Evolutionary conservation across 148 eudicot genomes (phyloP).

Genomic region (Fallopia convolvulus): DNA sequence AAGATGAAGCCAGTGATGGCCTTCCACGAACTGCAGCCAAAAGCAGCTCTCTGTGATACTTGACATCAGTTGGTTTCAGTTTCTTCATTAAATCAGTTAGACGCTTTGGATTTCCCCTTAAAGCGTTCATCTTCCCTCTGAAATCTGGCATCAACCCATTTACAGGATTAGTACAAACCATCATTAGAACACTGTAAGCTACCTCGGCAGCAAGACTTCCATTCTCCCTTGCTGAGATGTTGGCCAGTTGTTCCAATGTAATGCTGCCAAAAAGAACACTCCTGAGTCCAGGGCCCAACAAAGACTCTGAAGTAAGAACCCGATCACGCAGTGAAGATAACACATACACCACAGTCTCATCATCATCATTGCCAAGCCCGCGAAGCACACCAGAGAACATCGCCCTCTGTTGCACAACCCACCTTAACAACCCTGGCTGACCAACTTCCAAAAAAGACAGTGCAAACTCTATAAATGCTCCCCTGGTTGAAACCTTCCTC

Average conservation of each 20-base stretch:
- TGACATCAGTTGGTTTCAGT: slow-evolving; percentile 68
- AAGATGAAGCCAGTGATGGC: slow-evolving; percentile 59
- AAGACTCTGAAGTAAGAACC: slow-evolving; percentile 62
- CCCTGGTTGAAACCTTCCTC: slow-evolving; percentile 58
- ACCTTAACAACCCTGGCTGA: slow-evolving; percentile 68
- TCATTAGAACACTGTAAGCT: slow-evolving; percentile 55
- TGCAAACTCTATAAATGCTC: slow-evolving; percentile 70
- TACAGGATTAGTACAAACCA: slow-evolving; percentile 78
- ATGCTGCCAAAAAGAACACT: slow-evolving; percentile 94
- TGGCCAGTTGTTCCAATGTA: slow-evolving; percentile 67
- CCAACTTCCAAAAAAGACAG: slow-evolving; percentile 93
- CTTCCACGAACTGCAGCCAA: slow-evolving; percentile 70
- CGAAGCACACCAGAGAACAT: slow-evolving; percentile 73
- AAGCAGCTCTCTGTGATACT: slow-evolving; percentile 59
- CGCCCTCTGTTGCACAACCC: slow-evolving; percentile 74
- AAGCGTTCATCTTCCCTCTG: slow-evolving; percentile 45
- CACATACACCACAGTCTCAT: slow-evolving; percentile 65
- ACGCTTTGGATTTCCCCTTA: slow-evolving; percentile 70
- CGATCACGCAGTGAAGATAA: slow-evolving; percentile 68
- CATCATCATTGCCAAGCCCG: slow-evolving; percentile 84
- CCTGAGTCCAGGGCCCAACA: slow-evolving; percentile 72
- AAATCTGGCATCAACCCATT: slow-evolving; percentile 94
- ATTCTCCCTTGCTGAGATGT: slow-evolving; percentile 55
- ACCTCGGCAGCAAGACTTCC: slow-evolving; percentile 50
- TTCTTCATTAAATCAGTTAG: slow-evolving; percentile 83